These are phyloP conservation scores for Diplodia seriata DNA, from an alignment of 2,329 filamentous ascomycete species.

Conservation along the genomic window DNA sequence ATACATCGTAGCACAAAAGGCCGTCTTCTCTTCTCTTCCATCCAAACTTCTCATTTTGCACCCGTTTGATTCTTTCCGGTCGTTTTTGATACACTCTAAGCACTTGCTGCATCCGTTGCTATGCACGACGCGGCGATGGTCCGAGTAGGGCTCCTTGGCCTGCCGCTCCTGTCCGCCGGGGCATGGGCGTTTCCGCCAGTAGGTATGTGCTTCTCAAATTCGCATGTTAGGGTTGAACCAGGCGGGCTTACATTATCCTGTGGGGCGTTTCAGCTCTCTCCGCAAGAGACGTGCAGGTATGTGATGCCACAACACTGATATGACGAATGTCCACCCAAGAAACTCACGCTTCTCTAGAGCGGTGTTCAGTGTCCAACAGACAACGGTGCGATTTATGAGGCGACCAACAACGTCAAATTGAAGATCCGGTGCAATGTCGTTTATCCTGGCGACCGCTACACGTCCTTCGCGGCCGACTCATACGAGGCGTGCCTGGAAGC, in stretches of 20 bases:
- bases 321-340: background rate
- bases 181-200: background rate
- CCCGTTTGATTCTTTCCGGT: background rate
- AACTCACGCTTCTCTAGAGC: background rate
- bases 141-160: background rate
- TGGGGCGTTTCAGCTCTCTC: too few species aligned
- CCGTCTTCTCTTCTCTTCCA: background rate
- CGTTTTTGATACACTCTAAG: background rate
- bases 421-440: background rate
- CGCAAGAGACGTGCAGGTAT: background rate
- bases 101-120: background rate
- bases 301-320: background rate
- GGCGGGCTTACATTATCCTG: background rate
- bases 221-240: background rate
- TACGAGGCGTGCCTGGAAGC: background rate
- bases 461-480: background rate
- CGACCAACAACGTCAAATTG: background rate
- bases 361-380: background rate
- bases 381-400: background rate
- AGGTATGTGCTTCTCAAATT: background rate
- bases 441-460: background rate
- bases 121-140: slow-evolving; percentile 2
- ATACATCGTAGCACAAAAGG: slow-evolving; percentile 7
- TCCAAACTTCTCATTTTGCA: background rate
- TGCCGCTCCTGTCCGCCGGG: slow-evolving; percentile 5